These are phyloP conservation scores for Hypoxylon sp. DNA, from an alignment of 2,329 filamentous ascomycete species.

Conservation along the genomic window DNA sequence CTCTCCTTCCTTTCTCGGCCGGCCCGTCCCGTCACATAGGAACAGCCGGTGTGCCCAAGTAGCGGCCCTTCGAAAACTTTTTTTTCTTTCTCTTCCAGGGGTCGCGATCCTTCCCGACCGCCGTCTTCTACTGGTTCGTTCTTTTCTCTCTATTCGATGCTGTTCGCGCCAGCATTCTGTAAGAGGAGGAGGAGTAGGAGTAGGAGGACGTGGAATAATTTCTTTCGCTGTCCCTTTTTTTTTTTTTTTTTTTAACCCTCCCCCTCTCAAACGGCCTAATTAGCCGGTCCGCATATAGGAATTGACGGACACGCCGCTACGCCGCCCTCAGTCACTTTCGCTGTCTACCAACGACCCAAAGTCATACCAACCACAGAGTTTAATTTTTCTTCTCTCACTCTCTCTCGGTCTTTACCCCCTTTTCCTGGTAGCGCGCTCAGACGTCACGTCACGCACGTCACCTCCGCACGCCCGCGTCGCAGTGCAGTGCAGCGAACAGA, in stretches of 20 bases:
- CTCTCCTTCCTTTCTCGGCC: slow-evolving; percentile 43
- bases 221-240: no score
- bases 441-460: neutral
- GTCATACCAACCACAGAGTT: no score
- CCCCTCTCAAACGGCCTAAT: neutral
- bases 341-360: no score
- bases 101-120: slow-evolving; percentile 32
- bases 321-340: neutral
- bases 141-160: no score
- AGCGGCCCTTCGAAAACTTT: no score
- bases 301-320: neutral
- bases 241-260: neutral
- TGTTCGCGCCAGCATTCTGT: slow-evolving; percentile 12
- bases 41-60: slow-evolving; percentile 25
- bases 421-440: neutral
- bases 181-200: neutral
- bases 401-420: neutral
- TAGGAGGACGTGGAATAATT: neutral
- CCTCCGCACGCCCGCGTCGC: neutral
- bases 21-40: slow-evolving; percentile 37
- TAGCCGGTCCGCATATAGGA: slow-evolving; percentile 22
- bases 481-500: neutral
- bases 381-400: slow-evolving; percentile 1
- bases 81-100: slow-evolving; percentile 15
- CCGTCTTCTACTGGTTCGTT: slow-evolving; percentile 20